Conservation (phyloP, 768 basidiomycete species). For the Kwoniella dendrophila region DNA sequence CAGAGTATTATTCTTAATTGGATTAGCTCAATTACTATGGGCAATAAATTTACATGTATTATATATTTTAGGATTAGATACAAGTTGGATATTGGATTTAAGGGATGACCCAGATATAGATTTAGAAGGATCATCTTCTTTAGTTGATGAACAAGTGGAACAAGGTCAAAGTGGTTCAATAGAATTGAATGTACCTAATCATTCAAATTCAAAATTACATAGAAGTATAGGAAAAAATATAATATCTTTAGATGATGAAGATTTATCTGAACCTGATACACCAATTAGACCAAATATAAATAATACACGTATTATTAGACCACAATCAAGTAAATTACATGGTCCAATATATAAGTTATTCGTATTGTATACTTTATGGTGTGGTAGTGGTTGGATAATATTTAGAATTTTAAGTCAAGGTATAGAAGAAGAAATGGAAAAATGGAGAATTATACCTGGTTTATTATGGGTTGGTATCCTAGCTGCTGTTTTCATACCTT, state of each 20-base stretch:
- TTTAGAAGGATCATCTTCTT: slow-evolving; percentile 3
- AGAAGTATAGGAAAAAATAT: background rate
- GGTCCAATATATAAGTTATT: slow-evolving; percentile 67
- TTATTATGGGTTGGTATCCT: slow-evolving; percentile 68
- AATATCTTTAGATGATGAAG: slow-evolving; percentile 12
- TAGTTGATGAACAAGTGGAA: slow-evolving; percentile 9
- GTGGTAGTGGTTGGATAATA: slow-evolving; percentile 68
- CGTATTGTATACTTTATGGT: slow-evolving; percentile 65
- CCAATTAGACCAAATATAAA: slow-evolving; percentile 6
- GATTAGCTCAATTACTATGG: slow-evolving; percentile 84
- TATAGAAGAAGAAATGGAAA: slow-evolving; percentile 67
- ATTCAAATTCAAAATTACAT: background rate
- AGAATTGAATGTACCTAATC: slow-evolving; percentile 7
- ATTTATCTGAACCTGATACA: slow-evolving; percentile 15
- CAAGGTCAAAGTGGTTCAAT: background rate
- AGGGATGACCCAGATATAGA: slow-evolving; percentile 23
- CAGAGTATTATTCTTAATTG: slow-evolving; percentile 77
- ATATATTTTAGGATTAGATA: slow-evolving; percentile 72
- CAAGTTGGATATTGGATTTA: slow-evolving; percentile 67
- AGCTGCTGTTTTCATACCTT: slow-evolving; percentile 68
- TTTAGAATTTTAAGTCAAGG: slow-evolving; percentile 68
- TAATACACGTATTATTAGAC: slow-evolving; percentile 18
- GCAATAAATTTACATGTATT: slow-evolving; percentile 89
- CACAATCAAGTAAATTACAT: slow-evolving; percentile 33
- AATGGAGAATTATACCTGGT: slow-evolving; percentile 63